Evolutionary conservation across 306 rosid species (phyloP), one percentile per base, ranked within the genome.

Genomic region (Leucaena leucocephala): DNA sequence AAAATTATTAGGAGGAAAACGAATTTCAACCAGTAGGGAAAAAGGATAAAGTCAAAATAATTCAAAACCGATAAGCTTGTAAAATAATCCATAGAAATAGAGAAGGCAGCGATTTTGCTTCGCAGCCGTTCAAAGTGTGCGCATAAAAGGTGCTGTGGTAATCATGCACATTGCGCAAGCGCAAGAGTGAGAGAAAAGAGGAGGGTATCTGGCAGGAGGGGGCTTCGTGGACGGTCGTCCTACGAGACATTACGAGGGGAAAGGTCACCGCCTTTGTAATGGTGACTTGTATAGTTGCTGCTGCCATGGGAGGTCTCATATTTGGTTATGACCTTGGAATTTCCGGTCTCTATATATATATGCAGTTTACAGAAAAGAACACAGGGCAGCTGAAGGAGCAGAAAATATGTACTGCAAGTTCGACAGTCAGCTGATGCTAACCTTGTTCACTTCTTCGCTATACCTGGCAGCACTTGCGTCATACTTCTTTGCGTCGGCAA

Each of bases 301-400:
- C 92, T 15, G 84, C 88, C 11, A 77, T 69, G 81, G 92, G 89
- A 0, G 92, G 92, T 72, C 88, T 89, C 63, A 69, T 89, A 67
- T 84, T 84, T 48, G 90, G 90, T 42, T 87, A 87, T 36, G 90
- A 87, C 55, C 49, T 84, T 52, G 87, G 87, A 65, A 84, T 84
- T 43, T 78, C 82, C 78, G 71, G 49, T 66, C n/a, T n/a, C 38
- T 1, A 7, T 16, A 7, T 49, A 63, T 14, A 15, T 13, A 6
- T 63, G 15, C 75, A 0, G 82, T 73, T 1, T 65, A 71, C 58
- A 13, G 10, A 15, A 74, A 75, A 40, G 52, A 67, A 9, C 52
- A 67, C 10, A 44, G 48, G 8, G 2, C 4, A 10, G 12, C 2
- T 0, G 6, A 3, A 2, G 35, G 15, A 40, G 8, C 2, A 17